Evolutionary conservation across 768 basidiomycete genomes (phyloP).

Genomic region (Boletus fagicola): DNA sequence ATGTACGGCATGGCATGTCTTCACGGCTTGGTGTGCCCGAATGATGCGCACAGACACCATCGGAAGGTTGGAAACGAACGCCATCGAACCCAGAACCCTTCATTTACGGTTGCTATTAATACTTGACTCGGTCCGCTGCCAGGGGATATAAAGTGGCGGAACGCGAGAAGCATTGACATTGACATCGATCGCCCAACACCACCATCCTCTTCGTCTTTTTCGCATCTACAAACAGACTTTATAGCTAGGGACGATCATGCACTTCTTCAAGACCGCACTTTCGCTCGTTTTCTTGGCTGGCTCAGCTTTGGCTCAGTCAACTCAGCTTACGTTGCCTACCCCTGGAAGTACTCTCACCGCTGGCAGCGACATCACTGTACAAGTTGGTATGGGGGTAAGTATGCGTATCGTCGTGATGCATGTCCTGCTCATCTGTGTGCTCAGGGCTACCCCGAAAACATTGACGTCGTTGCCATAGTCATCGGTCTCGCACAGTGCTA

Average conservation of each 20-base stretch:
- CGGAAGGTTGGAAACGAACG: not conserved
- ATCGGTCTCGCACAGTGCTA: slow-evolving; percentile 33
- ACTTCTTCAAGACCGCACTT: slow-evolving; percentile 12
- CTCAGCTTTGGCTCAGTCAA: slow-evolving; percentile 17
- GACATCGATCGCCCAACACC: not conserved
- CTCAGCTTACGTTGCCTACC: slow-evolving; percentile 10
- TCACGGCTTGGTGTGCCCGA: slow-evolving; percentile 10
- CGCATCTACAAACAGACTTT: not conserved
- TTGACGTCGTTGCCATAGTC: slow-evolving; percentile 30
- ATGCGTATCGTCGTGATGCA: not conserved
- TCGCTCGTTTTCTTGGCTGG: slow-evolving; percentile 13
- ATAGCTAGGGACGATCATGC: slow-evolving; percentile 13
- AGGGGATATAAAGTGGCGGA: slow-evolving; percentile 17
- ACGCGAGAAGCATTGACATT: not conserved
- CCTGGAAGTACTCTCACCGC: slow-evolving; percentile 9
- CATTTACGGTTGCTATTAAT: not conserved
- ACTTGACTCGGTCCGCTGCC: not conserved
- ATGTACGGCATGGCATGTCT: not conserved
- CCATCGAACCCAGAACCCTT: not conserved
- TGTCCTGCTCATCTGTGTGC: not conserved
- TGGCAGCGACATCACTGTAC: slow-evolving; percentile 11
- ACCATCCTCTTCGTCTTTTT: not conserved
- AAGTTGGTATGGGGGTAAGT: slow-evolving; percentile 22
- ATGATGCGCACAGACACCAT: not conserved
- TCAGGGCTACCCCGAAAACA: slow-evolving; percentile 23